Base-by-base conservation (phyloP, 1,139 yeast genomes). In the Kodamaea plutei region DNA sequence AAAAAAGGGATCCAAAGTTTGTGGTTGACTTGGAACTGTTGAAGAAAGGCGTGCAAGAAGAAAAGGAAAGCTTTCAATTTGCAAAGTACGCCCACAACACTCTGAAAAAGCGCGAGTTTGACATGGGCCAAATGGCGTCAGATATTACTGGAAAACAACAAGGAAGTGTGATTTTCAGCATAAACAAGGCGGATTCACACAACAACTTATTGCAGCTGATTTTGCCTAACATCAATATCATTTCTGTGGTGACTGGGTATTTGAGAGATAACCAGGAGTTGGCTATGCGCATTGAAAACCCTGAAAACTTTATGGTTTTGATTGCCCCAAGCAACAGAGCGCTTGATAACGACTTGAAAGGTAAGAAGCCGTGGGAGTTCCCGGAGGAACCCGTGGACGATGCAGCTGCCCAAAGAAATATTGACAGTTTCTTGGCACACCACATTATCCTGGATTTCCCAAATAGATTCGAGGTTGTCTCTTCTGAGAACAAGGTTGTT, bases 351-450 rank as follows among this genome's bases (percentile, higher is more conserved):
- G 53, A 56, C 51, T 41, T 54, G 44, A 20, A 48, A 56, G 53
- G 50, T 36, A 28, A 54, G 38, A 80, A 80, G 47, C 88, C 88
- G 20, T 80, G 88, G 88, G 77, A 78, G 46, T 80, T 77, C 50
- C 88, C 89, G 1, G 52, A 47, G 7, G 42, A 39, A 12, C 50
- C 44, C 9, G 62, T 50, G 10, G 50, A 55, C 26, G 79, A 74
- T 28, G 48, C 54, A 20, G 59, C 67, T 1, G 64, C 73, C 5
- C 50, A 55, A 9, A 44, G 57, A 4, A 81, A 81, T 49, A 54
- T 78, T 25, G 50, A 65, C 26, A 58, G 60, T 38, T 80, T 77
- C 44, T 64, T 79, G 23, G 57, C 66, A 38, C 69, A 76, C 16
- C 88, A 81, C 50, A 54, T 79, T 11, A 69, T 56, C 6, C 40